Evolutionary conservation across 2,329 filamentous ascomycete genomes (phyloP), one percentile per base, ranked within the genome.

Genomic region (Chaetomium globosum): DNA sequence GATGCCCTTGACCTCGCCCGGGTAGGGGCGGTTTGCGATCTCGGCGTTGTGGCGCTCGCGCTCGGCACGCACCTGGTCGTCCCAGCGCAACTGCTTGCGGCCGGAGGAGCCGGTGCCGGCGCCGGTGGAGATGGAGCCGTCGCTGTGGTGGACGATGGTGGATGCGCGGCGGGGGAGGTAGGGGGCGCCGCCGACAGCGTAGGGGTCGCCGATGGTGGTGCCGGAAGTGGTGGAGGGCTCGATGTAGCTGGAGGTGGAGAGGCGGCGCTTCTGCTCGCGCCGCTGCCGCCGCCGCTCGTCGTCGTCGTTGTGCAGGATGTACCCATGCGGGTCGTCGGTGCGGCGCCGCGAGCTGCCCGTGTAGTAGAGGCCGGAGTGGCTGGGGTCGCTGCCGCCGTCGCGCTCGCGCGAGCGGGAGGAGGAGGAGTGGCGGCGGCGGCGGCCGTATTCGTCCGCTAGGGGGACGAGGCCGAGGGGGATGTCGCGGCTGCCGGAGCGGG

Each of bases 31-130:
- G 55, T 54, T 66, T 51, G 66, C 61, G 65, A 77, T 77, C 65
- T 71, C 71, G 55, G 70, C 72, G 63, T 77, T 77, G 10, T 76
- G 75, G 39, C 65, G 49, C 54, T 65, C 69, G 10, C 67, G 68
- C 65, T 58, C 63, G 55, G 54, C 70, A 64, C 65, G 65, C 68
- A 73, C 64, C 60, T 75, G 66, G 67, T 76, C 75, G 49, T 74
- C 73, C 71, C 72, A 75, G 12, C 72, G 71, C 21, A 75, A 68
- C 31, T 72, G 68, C 67, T 75, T 74, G 61, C 61, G 67, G 31
- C 36, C 51, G 2, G 63, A 59, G 4, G 66, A 52, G 26, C 46
- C n/a, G 31, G 33, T 26, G 31, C 10, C n/a, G 33, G 59, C 54
- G 12, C 33, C 58, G 23, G 64, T 48, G 6, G 66, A 53, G 33